phyloP scores from a whole-genome alignment of 2,329 filamentous ascomycete species.

The Sporothrix sp. region DNA sequence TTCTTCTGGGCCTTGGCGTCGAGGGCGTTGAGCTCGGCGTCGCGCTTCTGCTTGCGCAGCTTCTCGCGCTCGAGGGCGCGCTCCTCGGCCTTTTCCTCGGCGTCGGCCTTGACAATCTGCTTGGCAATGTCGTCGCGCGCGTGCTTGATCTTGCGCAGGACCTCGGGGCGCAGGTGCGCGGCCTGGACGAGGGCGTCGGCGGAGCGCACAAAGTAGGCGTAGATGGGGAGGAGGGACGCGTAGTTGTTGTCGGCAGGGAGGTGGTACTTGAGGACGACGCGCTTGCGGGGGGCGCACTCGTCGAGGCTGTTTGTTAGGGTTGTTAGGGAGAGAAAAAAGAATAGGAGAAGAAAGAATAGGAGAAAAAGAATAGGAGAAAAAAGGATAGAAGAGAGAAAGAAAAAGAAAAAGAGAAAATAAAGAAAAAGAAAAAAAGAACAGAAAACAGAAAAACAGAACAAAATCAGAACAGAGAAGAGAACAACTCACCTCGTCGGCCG shows the following conservation, averaged over 20 bases:
- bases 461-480: background rate
- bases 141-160: constrained; percentile 70
- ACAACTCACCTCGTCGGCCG: constrained; percentile 72
- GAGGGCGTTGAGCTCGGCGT: constrained; percentile 65
- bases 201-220: constrained; percentile 74
- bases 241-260: constrained; percentile 57
- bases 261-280: constrained; percentile 68
- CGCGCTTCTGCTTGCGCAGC: constrained; percentile 81
- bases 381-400: too few relatives aligned
- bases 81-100: constrained; percentile 75
- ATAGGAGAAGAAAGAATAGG: too few relatives aligned
- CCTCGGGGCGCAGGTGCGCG: constrained; percentile 84
- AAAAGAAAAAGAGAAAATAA: background rate
- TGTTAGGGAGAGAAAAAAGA: background rate
- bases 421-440: too few relatives aligned
- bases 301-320: constrained; percentile 56
- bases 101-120: constrained; percentile 68
- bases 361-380: too few relatives aligned
- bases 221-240: constrained; percentile 58
- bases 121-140: constrained; percentile 72
- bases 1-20: constrained; percentile 80
- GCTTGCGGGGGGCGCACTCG: constrained; percentile 77
- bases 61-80: constrained; percentile 60
- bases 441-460: background rate
- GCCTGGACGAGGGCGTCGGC: constrained; percentile 66